Base-by-base conservation (phyloP, 2,329 filamentous ascomycete species). In the Sporothrix mexicana region DNA sequence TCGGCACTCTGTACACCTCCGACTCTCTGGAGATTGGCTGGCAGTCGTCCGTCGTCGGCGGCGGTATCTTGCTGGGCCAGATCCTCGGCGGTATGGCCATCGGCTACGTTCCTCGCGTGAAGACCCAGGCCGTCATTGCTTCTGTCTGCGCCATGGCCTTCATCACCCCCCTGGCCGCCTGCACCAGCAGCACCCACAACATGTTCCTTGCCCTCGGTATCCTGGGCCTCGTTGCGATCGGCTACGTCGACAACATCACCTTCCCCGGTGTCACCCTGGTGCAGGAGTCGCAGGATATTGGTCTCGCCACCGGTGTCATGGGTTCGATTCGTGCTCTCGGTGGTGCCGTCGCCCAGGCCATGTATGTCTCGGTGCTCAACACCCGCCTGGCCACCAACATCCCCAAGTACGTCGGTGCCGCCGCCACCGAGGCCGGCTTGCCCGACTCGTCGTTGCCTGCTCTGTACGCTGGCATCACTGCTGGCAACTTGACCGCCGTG, bases 231-330 rank as follows among this genome's bases (percentile, higher is more conserved):
- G 74, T 75, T 13, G 78, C 77, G 59, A 80, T 81, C 30, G 82
- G 82, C 69, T 71, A 69, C 51, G 45, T 83, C 70, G 82, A 83
- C 73, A 83, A 81, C 76, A 78, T 83, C 69, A 77, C 79, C n/a
- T 79, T 84, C 68, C 81, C 83, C 0, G 82, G 82, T 8, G 82
- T 85, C 36, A 82, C 83, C 1, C 80, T 84, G 10, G 80, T 86
- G 57, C 84, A 81, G 77, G 84, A 84, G 72, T 79, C 84, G 5
- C 81, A 84, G 74, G 84, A 85, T 74, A 85, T 85, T 61, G 84
- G 84, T 17, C 80, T 85, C 17, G 84, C 77, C 71, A 83, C 75
- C 6, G 84, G 84, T 20, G 80, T 84, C 25, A 81, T 85, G 43
- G 83, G 84, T 12, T 83, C 81, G 23, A 84, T 86, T 72, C 82